Conservation (phyloP, 129 eudicot genomes). For the Escallonia rubra region DNA sequence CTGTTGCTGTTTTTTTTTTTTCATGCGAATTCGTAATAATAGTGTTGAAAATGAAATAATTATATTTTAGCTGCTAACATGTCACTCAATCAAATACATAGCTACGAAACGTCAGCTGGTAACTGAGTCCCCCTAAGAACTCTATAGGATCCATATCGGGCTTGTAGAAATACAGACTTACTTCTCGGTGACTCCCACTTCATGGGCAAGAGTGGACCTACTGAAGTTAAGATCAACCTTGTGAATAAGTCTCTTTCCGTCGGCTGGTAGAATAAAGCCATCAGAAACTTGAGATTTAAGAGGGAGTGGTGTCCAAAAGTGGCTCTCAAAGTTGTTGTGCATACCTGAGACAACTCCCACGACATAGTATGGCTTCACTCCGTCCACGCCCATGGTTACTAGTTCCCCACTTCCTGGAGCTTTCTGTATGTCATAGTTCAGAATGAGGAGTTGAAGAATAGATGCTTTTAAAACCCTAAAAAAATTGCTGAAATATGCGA, state of each 20-base stretch:
- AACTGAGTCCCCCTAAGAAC: too few species aligned
- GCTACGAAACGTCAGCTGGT: too few species aligned
- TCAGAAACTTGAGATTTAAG: not conserved
- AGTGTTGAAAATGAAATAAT: too few species aligned
- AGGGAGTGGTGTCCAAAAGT: not conserved
- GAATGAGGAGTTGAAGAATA: not conserved
- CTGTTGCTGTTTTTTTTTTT: too few species aligned
- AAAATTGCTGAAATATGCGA: not conserved
- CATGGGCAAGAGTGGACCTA: slow-evolving; percentile 15
- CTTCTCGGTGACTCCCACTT: slow-evolving; percentile 27
- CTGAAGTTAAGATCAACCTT: slow-evolving; percentile 23
- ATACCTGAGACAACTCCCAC: slow-evolving; percentile 37
- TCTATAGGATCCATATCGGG: too few species aligned
- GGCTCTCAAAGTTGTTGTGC: not conserved
- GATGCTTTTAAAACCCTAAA: not conserved
- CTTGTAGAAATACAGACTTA: slow-evolving; percentile 6
- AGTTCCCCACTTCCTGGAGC: slow-evolving; percentile 29
- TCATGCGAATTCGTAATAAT: too few species aligned
- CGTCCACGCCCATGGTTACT: slow-evolving; percentile 19
- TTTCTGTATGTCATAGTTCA: slow-evolving; percentile 9
- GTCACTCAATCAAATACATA: too few species aligned
- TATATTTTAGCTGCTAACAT: too few species aligned
- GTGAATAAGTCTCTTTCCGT: slow-evolving; percentile 27
- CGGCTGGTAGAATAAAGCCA: slow-evolving; percentile 1
- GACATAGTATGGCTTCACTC: slow-evolving; percentile 20